phyloP scores from a whole-genome alignment of 495 filamentous ascomycete genomes.

The Parathielavia appendiculata region DNA sequence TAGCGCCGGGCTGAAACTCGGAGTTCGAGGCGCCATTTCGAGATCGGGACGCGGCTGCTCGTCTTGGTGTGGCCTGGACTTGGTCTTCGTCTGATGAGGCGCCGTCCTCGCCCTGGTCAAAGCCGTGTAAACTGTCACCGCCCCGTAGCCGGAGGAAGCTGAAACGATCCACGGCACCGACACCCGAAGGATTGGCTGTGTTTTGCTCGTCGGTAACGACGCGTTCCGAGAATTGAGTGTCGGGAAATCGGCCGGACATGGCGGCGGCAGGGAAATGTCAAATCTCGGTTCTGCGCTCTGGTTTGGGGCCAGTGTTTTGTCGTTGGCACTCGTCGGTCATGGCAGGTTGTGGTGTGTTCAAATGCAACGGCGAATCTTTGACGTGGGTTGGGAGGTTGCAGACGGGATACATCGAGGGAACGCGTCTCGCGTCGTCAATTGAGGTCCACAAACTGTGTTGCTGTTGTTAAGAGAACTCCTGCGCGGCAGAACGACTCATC shows the following conservation, averaged over 20 bases:
- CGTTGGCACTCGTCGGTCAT: background rate
- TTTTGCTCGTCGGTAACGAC: background rate
- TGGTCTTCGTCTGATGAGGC: background rate
- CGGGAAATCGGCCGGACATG: background rate
- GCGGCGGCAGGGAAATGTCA: background rate
- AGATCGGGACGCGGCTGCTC: constrained; percentile 8
- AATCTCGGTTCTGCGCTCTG: background rate
- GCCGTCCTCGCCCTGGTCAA: constrained; percentile 2
- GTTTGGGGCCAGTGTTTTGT: background rate
- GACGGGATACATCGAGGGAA: background rate
- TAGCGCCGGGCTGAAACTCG: constrained; percentile 71
- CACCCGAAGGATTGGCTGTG: background rate
- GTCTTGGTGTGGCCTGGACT: constrained; percentile 17
- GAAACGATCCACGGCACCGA: constrained; percentile 11
- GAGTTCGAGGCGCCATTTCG: constrained; percentile 9
- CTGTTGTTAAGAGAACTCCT: background rate
- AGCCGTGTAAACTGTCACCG: constrained; percentile 13
- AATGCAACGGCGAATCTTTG: background rate
- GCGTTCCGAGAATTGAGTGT: background rate
- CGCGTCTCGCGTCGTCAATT: constrained; percentile 9
- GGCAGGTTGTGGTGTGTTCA: background rate
- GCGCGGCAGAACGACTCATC: too few relatives aligned
- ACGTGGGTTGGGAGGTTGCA: too few relatives aligned
- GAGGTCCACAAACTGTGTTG: too few relatives aligned
- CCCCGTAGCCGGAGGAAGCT: constrained; percentile 14